phyloP scores from a whole-genome alignment of 2,329 filamentous ascomycete genomes.

The Fusarium verticillioides region DNA sequence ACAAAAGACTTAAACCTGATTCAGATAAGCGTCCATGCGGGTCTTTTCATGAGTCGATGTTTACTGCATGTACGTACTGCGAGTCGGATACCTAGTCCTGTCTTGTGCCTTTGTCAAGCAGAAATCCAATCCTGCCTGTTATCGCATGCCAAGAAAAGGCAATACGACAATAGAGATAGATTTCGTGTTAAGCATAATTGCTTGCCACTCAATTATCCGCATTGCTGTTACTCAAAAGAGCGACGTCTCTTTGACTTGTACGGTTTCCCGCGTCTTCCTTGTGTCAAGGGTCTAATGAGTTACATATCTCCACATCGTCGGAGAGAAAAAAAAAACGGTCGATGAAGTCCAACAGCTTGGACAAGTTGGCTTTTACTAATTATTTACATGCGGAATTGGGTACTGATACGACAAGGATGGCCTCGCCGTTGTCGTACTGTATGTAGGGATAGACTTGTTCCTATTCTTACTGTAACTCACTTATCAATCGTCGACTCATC shows the following conservation, averaged over 20 bases:
- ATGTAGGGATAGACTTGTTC: not conserved
- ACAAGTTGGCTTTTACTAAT: not conserved
- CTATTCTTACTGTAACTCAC: not conserved
- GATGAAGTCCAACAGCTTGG: not conserved
- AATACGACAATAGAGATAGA: not conserved
- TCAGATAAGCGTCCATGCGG: slow-evolving; percentile 4
- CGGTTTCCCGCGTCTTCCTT: not conserved
- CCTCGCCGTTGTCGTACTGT: not conserved
- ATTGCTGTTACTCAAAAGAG: not conserved
- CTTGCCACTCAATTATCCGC: not conserved
- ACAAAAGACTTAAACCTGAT: slow-evolving; percentile 8
- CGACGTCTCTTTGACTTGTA: not conserved
- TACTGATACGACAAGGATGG: not conserved
- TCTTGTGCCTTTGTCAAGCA: not conserved
- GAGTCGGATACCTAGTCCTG: not conserved
- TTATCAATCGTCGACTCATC: not conserved
- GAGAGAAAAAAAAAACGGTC: slow-evolving; percentile 1
- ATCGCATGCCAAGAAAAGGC: not conserved
- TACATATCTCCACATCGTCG: not conserved
- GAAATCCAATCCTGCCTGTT: not conserved
- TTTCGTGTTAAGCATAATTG: not conserved
- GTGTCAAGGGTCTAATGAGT: slow-evolving; percentile 2
- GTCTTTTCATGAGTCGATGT: not conserved
- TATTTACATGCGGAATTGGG: not conserved
- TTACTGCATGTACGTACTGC: not conserved